A percentile compares a stretch with the other conserved stretches of the same genome.
These are phyloP conservation scores for Hanseniaspora clermontiae DNA, from an alignment of 805 yeast species.

Conservation along the genomic window DNA sequence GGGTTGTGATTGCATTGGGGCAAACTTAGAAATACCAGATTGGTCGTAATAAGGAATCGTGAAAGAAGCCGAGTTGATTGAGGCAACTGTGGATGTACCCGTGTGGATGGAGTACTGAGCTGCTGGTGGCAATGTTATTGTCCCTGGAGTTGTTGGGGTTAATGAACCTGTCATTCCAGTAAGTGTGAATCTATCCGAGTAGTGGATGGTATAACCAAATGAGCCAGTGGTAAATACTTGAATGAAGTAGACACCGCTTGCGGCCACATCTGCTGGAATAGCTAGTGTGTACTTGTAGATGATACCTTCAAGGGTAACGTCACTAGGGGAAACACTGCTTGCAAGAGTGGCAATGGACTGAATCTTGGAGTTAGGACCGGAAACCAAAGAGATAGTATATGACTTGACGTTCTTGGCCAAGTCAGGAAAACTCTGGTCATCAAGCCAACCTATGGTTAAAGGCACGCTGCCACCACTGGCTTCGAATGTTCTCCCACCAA, in stretches of 20 bases:
- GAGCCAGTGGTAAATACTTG: slow-evolving; percentile 45
- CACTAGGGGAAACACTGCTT: slow-evolving; percentile 22
- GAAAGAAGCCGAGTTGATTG: slow-evolving; percentile 34
- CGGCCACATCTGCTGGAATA: slow-evolving; percentile 36
- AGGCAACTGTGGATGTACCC: slow-evolving; percentile 7
- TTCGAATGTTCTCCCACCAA: slow-evolving; percentile 14
- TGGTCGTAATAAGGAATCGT: slow-evolving; percentile 60
- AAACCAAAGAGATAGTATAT: slow-evolving; percentile 44
- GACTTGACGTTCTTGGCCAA: slow-evolving; percentile 34
- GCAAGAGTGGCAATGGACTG: slow-evolving; percentile 30
- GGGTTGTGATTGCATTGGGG: slow-evolving; percentile 90
- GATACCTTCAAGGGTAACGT: slow-evolving; percentile 20
- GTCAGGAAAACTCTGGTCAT: slow-evolving; percentile 37
- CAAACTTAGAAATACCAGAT: slow-evolving; percentile 62
- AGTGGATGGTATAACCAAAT: slow-evolving; percentile 47
- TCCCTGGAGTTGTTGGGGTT: slow-evolving; percentile 30
- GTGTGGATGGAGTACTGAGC: slow-evolving; percentile 22
- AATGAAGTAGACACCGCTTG: slow-evolving; percentile 54
- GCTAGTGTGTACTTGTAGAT: slow-evolving; percentile 30
- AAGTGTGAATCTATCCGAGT: slow-evolving; percentile 50
- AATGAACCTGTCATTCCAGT: slow-evolving; percentile 60
- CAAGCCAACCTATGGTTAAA: slow-evolving; percentile 38
- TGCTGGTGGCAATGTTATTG: slow-evolving; percentile 32
- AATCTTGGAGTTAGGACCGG: slow-evolving; percentile 49
- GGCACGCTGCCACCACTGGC: slow-evolving; percentile 19